Evolutionary conservation across 208 protist species (phyloP).

Genomic region (Phytomonas francai): DNA sequence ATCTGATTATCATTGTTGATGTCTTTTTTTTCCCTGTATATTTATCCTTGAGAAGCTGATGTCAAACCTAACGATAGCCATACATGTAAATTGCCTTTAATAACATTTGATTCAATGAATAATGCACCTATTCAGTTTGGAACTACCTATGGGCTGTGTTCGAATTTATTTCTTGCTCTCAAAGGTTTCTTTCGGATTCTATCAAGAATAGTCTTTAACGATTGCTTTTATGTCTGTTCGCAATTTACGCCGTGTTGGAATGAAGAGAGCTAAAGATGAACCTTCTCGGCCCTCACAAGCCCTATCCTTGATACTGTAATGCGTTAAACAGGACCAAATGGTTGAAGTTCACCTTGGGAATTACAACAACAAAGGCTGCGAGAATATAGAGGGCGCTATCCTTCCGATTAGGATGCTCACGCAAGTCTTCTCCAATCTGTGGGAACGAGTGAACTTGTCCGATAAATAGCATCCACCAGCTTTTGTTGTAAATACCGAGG

Average conservation of each 20-base stretch:
- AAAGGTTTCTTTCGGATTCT: slow-evolving; percentile 95
- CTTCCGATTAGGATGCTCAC: slow-evolving; percentile 79
- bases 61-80: too few species aligned
- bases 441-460: slow-evolving; percentile 88
- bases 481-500: slow-evolving; percentile 89
- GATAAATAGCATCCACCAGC: slow-evolving; percentile 85
- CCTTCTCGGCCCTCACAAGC: too few species aligned
- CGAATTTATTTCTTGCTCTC: too few species aligned
- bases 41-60: too few species aligned
- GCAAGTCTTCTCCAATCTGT: slow-evolving; percentile 82
- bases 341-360: slow-evolving; percentile 93
- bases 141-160: too few species aligned
- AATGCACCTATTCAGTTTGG: too few species aligned
- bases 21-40: slow-evolving; percentile 36
- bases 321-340: slow-evolving; percentile 24
- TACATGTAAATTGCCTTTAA: too few species aligned
- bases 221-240: slow-evolving; percentile 96
- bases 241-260: slow-evolving; percentile 93
- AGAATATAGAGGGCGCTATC: slow-evolving; percentile 92
- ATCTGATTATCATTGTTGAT: not conserved
- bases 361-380: slow-evolving; percentile 93
- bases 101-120: too few species aligned
- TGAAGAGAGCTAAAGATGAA: slow-evolving; percentile 47
- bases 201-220: slow-evolving; percentile 99
- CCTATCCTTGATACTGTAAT: too few species aligned